Evolutionary conservation across 768 basidiomycete genomes (phyloP).

Genomic region (Myochromella boudieri): DNA sequence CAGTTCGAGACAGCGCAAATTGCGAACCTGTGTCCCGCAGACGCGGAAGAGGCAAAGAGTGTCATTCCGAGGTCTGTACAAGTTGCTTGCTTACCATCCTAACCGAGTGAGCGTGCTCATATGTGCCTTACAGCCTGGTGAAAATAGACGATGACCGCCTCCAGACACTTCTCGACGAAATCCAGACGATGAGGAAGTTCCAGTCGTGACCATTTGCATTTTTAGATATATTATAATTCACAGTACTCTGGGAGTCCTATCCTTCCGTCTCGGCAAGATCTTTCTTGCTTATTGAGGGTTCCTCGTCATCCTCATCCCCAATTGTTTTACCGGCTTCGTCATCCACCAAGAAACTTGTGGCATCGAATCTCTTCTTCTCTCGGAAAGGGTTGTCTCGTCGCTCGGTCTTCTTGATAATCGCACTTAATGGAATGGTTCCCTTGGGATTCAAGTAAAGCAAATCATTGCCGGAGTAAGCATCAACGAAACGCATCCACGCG

Average conservation of each 20-base stretch:
- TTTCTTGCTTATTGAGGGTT: conserved; percentile 35
- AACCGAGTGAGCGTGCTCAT: neutral
- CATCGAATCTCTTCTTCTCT: conserved; percentile 69
- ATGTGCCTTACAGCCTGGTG: conserved; percentile 55
- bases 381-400: conserved; percentile 61
- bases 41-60: conserved; percentile 90
- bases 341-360: conserved; percentile 47
- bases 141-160: conserved; percentile 88
- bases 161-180: conserved; percentile 81
- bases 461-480: conserved; percentile 75
- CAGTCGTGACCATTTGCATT: conserved; percentile 53
- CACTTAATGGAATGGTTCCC: conserved; percentile 71
- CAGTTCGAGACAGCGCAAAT: conserved; percentile 94
- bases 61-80: conserved; percentile 84
- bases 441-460: conserved; percentile 74
- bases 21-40: conserved; percentile 85
- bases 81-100: neutral
- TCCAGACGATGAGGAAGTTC: conserved; percentile 89
- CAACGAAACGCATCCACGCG: conserved; percentile 78
- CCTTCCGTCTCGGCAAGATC: conserved; percentile 56
- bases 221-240: neutral
- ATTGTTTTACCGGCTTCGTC: conserved; percentile 29
- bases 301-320: conserved; percentile 37
- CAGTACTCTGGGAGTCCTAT: conserved; percentile 19
- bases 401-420: conserved; percentile 63